phyloP scores from a whole-genome alignment of 139 green algal genomes.

The Chlorella sp. region DNA sequence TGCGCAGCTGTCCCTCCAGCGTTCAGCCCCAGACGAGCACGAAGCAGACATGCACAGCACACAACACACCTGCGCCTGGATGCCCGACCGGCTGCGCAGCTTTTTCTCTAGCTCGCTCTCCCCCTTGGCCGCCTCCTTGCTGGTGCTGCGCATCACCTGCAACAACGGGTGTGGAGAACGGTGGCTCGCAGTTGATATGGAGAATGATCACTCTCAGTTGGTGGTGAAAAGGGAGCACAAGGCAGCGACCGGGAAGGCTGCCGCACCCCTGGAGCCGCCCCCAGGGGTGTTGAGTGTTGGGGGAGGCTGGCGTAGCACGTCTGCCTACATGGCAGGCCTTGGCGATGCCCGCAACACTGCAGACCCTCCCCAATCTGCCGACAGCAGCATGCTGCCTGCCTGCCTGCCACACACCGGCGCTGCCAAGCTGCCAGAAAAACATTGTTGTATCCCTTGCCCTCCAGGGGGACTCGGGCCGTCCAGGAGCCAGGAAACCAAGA shows the following conservation, averaged over 20 bases:
- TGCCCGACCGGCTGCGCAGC: conserved; percentile 13
- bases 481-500: background rate
- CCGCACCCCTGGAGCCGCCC: too few relatives aligned
- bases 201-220: background rate
- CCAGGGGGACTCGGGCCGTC: background rate
- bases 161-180: too few relatives aligned
- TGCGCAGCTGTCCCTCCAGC: conserved; percentile 36
- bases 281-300: too few relatives aligned
- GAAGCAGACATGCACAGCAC: too few relatives aligned
- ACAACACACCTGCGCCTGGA: conserved; percentile 31
- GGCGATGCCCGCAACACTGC: too few relatives aligned
- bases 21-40: too few relatives aligned
- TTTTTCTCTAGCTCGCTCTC: conserved; percentile 42
- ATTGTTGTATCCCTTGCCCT: background rate
- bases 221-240: background rate
- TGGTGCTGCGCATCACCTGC: conserved; percentile 37
- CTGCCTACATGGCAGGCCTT: too few relatives aligned
- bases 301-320: too few relatives aligned
- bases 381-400: too few relatives aligned
- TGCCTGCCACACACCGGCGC: too few relatives aligned
- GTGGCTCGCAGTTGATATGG: background rate
- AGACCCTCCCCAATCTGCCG: too few relatives aligned
- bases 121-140: background rate
- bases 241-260: background rate
- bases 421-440: too few relatives aligned